Evolutionary conservation across 495 filamentous ascomycete genomes (phyloP).

Genomic region (Xylaria acuta): DNA sequence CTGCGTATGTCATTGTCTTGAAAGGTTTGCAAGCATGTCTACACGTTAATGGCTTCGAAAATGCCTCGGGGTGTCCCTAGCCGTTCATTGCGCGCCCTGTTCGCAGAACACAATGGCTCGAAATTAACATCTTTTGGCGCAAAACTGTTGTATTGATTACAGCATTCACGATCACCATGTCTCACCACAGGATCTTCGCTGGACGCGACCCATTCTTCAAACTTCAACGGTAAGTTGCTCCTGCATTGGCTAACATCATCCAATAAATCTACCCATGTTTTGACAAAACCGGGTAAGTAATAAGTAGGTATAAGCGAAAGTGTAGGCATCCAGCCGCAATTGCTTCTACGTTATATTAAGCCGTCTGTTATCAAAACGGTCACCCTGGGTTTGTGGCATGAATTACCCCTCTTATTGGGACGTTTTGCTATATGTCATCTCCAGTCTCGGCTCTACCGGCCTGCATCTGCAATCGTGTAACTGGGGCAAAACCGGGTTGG

Average conservation of each 20-base stretch:
- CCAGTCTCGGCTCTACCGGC: neutral
- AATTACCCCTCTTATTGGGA: slow-evolving; percentile 18
- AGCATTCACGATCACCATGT: neutral
- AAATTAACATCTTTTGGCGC: neutral
- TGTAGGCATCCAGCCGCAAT: neutral
- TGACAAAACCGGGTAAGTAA: neutral
- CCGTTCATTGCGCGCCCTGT: neutral
- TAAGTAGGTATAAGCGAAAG: neutral
- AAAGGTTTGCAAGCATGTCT: neutral
- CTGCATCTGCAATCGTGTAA: slow-evolving; percentile 7
- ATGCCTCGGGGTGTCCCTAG: neutral
- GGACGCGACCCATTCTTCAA: neutral
- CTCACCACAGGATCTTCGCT: neutral
- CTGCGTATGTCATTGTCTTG: neutral
- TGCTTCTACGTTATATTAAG: slow-evolving; percentile 11
- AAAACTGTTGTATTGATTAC: neutral
- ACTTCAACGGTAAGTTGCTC: neutral
- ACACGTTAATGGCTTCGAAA: neutral
- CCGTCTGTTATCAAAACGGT: slow-evolving; percentile 7
- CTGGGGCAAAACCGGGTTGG: neutral
- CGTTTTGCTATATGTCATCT: neutral
- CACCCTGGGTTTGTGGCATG: neutral
- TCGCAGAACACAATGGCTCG: neutral
- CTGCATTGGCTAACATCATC: neutral
- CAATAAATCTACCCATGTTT: neutral